phyloP scores from a whole-genome alignment of 257 asterid genomes.

The Solanum pimpinellifolium region DNA sequence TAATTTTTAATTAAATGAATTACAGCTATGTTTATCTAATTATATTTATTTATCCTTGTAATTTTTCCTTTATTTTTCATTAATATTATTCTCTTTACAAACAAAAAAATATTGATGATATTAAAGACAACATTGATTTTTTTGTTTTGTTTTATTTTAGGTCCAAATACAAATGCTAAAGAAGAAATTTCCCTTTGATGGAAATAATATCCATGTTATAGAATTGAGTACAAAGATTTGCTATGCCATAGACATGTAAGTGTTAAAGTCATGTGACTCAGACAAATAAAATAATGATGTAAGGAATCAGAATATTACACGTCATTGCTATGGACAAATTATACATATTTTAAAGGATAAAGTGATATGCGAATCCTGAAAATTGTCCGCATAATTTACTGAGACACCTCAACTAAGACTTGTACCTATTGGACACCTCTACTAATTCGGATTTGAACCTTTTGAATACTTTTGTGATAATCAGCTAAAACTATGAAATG shows the following conservation, averaged over 20 bases:
- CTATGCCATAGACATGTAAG: neutral
- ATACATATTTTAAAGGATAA: neutral
- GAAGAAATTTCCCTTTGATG: neutral
- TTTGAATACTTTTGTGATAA: no score
- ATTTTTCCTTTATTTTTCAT: neutral
- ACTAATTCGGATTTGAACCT: no score
- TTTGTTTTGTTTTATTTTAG: neutral
- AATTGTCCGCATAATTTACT: no score
- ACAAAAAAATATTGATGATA: neutral
- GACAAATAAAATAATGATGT: neutral
- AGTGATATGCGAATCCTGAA: fast-evolving
- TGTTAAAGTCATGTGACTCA: neutral
- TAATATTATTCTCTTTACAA: neutral
- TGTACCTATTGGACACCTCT: no score
- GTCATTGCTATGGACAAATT: neutral
- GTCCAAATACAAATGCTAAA: neutral
- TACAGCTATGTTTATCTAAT: no score
- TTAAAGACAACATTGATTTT: neutral
- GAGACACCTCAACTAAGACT: no score
- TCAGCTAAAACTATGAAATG: no score
- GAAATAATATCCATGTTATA: constrained; percentile 2
- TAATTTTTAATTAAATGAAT: no score
- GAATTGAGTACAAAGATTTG: constrained; percentile 2
- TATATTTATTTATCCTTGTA: neutral
- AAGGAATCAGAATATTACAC: neutral